Evolutionary conservation across 768 basidiomycete genomes (phyloP).

Genomic region (Trametes villosa): DNA sequence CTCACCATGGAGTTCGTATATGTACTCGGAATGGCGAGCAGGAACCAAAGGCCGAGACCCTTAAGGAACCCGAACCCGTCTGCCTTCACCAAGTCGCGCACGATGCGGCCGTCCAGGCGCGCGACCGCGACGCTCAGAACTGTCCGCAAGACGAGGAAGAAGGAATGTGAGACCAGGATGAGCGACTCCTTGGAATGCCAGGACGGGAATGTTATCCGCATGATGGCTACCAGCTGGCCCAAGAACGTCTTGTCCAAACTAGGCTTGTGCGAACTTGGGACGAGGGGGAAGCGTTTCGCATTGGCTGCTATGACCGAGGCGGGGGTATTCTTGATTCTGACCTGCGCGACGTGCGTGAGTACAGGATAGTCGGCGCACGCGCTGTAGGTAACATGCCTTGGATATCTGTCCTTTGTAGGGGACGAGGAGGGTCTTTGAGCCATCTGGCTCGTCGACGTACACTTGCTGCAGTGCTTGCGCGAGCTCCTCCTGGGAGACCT

Average conservation of each 20-base stretch:
- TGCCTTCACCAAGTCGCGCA: constrained; percentile 85
- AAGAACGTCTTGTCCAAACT: constrained; percentile 73
- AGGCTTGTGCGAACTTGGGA: constrained; percentile 54
- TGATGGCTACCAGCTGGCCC: constrained; percentile 71
- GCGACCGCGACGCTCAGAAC: constrained; percentile 89
- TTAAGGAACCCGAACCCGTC: constrained; percentile 81
- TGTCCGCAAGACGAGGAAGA: constrained; percentile 85
- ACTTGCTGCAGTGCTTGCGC: constrained; percentile 59
- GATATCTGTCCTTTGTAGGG: constrained; percentile 66
- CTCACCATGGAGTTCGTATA: constrained; percentile 93
- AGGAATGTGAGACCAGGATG: constrained; percentile 76
- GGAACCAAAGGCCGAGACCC: constrained; percentile 88
- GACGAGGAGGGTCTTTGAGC: constrained; percentile 66
- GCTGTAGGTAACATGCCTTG: constrained; percentile 49
- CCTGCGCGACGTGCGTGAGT: not conserved
- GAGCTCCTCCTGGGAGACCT: constrained; percentile 43
- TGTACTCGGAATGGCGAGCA: constrained; percentile 88
- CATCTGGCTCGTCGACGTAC: constrained; percentile 62
- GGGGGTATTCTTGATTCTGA: constrained; percentile 45
- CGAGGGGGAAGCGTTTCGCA: constrained; percentile 63
- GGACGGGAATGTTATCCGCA: constrained; percentile 73
- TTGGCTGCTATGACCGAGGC: constrained; percentile 54
- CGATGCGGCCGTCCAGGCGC: constrained; percentile 86
- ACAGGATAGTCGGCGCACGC: too few relatives aligned
- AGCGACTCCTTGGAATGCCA: constrained; percentile 69